Conservation (phyloP, 257 asterid genomes). For the Solanum medicagineum region DNA sequence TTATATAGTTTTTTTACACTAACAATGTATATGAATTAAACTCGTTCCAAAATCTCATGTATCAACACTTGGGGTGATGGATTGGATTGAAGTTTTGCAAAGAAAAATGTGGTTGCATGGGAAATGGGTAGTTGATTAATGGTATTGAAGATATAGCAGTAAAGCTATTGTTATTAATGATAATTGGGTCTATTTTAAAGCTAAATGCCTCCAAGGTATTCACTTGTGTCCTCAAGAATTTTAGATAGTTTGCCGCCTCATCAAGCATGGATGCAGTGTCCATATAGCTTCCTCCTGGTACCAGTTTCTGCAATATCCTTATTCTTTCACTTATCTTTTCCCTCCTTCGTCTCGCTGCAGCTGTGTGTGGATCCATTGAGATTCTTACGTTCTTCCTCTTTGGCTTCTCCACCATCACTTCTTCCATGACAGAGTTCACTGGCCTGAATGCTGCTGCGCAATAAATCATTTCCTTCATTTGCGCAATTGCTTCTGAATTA, state of each 20-base stretch:
- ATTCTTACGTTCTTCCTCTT: slow-evolving; percentile 63
- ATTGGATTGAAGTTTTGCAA: slow-evolving; percentile 22
- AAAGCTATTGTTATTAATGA: background rate
- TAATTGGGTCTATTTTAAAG: slow-evolving; percentile 20
- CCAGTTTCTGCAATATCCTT: slow-evolving; percentile 74
- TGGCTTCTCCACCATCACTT: slow-evolving; percentile 38
- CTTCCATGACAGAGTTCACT: slow-evolving; percentile 43
- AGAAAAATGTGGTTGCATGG: slow-evolving; percentile 41
- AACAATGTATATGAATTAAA: background rate
- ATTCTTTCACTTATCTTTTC: slow-evolving; percentile 88
- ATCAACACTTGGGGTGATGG: slow-evolving; percentile 15
- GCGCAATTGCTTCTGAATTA: slow-evolving; percentile 79
- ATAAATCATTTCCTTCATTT: slow-evolving; percentile 90
- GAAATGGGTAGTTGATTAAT: slow-evolving; percentile 23
- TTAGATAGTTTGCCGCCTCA: slow-evolving; percentile 90
- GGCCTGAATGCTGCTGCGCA: slow-evolving; percentile 88
- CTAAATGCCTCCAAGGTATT: slow-evolving; percentile 60
- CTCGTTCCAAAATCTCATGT: background rate
- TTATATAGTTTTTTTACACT: background rate
- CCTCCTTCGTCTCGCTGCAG: slow-evolving; percentile 88
- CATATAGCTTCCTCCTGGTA: slow-evolving; percentile 93
- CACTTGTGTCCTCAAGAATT: slow-evolving; percentile 73
- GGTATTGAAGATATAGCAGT: background rate
- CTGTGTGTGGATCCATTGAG: slow-evolving; percentile 88
- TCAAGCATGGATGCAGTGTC: slow-evolving; percentile 99